Conservation (phyloP, 345 rosid species). For the Euphorbia lathyris region DNA sequence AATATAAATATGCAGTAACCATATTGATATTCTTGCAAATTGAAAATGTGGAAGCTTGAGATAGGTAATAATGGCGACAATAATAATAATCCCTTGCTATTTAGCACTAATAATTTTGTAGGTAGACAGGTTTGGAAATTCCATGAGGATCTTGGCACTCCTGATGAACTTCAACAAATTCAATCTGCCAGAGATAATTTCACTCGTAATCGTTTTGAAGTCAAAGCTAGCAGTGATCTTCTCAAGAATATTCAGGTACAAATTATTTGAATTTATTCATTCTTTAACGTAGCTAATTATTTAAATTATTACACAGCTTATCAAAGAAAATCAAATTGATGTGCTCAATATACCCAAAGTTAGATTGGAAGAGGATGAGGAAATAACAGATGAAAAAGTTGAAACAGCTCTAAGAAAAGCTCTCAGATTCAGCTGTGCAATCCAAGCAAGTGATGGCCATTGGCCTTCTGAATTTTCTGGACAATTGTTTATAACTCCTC, state of each 20-base stretch:
- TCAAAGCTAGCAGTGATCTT: conserved; percentile 8
- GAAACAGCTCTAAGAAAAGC: conserved; percentile 3
- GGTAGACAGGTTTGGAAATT: conserved; percentile 10
- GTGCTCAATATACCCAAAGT: background rate
- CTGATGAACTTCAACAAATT: background rate
- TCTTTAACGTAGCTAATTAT: too few relatives aligned
- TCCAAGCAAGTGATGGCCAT: conserved; percentile 20
- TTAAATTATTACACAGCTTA: conserved; percentile 14
- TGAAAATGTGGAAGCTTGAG: conserved; percentile 9
- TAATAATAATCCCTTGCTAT: background rate
- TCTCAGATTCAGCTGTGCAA: conserved; percentile 7
- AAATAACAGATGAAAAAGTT: background rate
- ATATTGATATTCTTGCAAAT: too few relatives aligned
- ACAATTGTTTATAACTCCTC: conserved; percentile 2
- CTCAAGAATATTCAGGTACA: conserved; percentile 14
- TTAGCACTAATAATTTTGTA: conserved; percentile 6
- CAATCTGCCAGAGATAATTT: background rate
- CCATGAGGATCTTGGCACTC: background rate
- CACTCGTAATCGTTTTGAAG: background rate
- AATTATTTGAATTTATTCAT: too few relatives aligned
- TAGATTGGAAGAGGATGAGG: background rate
- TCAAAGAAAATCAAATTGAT: conserved; percentile 13
- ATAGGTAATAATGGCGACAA: background rate
- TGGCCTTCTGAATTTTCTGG: conserved; percentile 21
- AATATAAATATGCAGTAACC: too few relatives aligned